A percentile compares a stretch with the other conserved stretches of the same genome.
phyloP scores from a whole-genome alignment of 2,329 filamentous ascomycete species.

The Penicillium sp. region DNA sequence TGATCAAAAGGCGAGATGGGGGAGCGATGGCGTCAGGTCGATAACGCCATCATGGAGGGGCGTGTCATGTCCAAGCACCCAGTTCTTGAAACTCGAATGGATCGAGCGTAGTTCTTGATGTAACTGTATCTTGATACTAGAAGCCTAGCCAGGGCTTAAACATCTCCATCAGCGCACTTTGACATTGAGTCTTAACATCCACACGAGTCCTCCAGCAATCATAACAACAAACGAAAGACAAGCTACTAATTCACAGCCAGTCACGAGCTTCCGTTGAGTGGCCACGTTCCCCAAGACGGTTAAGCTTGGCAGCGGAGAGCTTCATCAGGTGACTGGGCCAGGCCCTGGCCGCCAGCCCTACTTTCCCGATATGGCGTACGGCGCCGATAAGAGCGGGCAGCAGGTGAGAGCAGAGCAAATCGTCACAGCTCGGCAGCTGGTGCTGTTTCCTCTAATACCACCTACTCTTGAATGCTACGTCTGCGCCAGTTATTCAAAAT shows the following conservation, averaged over 20 bases:
- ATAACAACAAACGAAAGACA: neutral
- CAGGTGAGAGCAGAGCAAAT: constrained; percentile 23
- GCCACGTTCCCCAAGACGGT: constrained; percentile 6
- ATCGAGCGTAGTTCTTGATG: neutral
- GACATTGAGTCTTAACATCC: neutral
- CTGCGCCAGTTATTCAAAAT: constrained; percentile 57
- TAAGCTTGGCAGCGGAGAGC: neutral
- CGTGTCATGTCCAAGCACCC: neutral
- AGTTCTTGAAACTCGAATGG: neutral
- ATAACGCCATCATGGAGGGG: neutral
- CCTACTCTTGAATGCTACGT: constrained; percentile 28
- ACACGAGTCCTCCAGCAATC: neutral
- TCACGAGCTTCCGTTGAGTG: neutral
- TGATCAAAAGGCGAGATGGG: neutral
- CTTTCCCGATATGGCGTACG: constrained; percentile 25
- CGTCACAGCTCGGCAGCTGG: constrained; percentile 10
- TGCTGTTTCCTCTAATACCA: neutral
- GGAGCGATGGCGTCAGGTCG: neutral
- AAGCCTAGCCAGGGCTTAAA: neutral
- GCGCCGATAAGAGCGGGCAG: constrained; percentile 20
- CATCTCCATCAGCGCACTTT: neutral
- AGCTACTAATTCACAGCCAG: neutral
- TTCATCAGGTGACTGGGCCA: constrained; percentile 10
- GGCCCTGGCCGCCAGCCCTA: constrained; percentile 20
- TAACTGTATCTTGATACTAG: constrained; percentile 1